Conservation (phyloP, 2,329 filamentous ascomycete genomes). For the Pestalotiopsis fici region DNA sequence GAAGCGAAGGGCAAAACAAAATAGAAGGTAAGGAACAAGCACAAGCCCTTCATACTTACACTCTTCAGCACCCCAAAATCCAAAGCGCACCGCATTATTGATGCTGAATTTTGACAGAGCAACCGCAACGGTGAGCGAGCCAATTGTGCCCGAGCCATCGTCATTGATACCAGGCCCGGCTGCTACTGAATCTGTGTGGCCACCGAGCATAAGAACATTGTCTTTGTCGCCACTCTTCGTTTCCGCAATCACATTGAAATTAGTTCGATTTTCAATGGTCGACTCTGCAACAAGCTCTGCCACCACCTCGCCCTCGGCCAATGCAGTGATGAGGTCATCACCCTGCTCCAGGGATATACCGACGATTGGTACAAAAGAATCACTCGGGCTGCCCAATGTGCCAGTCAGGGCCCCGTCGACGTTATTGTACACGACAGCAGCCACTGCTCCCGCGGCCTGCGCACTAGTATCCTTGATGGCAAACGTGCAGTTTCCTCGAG, state of each 20-base stretch:
- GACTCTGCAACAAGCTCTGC: slow-evolving; percentile 44
- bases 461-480: slow-evolving; percentile 58
- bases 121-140: slow-evolving; percentile 46
- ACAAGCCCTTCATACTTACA: slow-evolving; percentile 17
- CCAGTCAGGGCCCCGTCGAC: slow-evolving; percentile 49
- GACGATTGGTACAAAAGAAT: slow-evolving; percentile 50
- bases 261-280: slow-evolving; percentile 46
- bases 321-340: slow-evolving; percentile 28
- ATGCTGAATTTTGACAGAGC: slow-evolving; percentile 42
- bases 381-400: slow-evolving; percentile 53
- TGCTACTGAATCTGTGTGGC: slow-evolving; percentile 48
- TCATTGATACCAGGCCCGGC: slow-evolving; percentile 63
- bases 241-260: slow-evolving; percentile 54
- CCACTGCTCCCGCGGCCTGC: slow-evolving; percentile 56
- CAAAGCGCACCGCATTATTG: slow-evolving; percentile 51
- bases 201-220: slow-evolving; percentile 49
- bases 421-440: slow-evolving; percentile 65
- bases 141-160: slow-evolving; percentile 57
- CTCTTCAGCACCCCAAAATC: slow-evolving; percentile 55
- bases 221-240: slow-evolving; percentile 48
- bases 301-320: slow-evolving; percentile 30
- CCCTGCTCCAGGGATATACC: slow-evolving; percentile 53
- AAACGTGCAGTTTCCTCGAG: slow-evolving; percentile 61
- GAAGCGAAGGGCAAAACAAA: too few relatives aligned
- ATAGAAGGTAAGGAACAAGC: too few relatives aligned